A percentile compares a stretch with the other conserved stretches of the same genome.
phyloP scores from a whole-genome alignment of 108 stramenopile species.

The Nannochloropsis oceanica region DNA sequence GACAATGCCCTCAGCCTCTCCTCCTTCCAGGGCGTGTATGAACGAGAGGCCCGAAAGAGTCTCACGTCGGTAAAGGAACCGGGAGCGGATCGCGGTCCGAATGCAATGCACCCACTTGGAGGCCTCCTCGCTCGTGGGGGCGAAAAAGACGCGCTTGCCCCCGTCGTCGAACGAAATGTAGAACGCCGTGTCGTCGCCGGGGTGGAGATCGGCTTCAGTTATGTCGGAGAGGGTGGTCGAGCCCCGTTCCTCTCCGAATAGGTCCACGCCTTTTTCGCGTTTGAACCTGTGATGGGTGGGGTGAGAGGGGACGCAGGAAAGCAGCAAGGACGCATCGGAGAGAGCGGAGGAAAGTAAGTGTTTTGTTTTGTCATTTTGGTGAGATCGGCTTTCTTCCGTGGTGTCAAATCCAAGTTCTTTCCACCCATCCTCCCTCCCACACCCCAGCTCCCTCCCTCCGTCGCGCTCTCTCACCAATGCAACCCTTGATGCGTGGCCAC shows the following conservation, averaged over 20 bases:
- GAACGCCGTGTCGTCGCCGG: not conserved
- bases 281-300: not conserved
- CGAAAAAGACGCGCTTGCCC: not conserved
- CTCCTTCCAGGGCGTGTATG: not conserved
- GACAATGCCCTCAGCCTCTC: not conserved
- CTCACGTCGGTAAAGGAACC: not conserved
- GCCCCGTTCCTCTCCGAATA: slow-evolving; percentile 16
- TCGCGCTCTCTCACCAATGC: not conserved
- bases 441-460: no score
- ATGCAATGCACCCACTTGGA: not conserved
- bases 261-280: slow-evolving; percentile 1
- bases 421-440: no score
- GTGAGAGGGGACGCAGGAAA: no score
- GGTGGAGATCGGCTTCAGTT: not conserved
- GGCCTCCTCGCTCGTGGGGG: not conserved
- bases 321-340: no score
- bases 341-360: no score
- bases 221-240: not conserved
- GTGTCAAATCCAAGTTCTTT: no score
- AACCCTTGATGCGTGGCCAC: not conserved
- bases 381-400: no score
- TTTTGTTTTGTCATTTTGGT: no score
- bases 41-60: not conserved
- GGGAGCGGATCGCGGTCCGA: not conserved
- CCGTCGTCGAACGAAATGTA: not conserved